Percentiles rank a stretch among this genome's conserved stretches.
These are phyloP conservation scores for Phytophthora capsici DNA, from an alignment of 352 stramenopile genomes.

Conservation along the genomic window DNA sequence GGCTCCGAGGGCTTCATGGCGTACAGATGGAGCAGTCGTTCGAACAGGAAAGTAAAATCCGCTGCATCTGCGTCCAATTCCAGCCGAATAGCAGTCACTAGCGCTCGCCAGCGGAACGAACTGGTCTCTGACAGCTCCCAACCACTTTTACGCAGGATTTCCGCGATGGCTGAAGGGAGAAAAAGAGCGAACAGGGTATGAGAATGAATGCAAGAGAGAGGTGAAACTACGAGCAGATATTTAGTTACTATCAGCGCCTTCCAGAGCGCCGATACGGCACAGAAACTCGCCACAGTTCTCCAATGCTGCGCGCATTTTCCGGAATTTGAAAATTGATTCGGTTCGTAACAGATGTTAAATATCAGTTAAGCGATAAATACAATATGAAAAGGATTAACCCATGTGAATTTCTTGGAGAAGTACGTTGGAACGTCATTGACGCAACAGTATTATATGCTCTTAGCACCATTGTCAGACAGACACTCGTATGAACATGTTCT, in stretches of 20 bases:
- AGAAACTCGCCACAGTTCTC: slow-evolving; percentile 66
- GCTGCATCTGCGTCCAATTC: slow-evolving; percentile 51
- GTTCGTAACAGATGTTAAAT: slow-evolving; percentile 10
- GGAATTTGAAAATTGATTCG: slow-evolving; percentile 9
- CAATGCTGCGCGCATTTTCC: slow-evolving; percentile 47
- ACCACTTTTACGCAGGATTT: slow-evolving; percentile 54
- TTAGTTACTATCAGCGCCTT: slow-evolving; percentile 43
- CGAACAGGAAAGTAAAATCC: slow-evolving; percentile 73
- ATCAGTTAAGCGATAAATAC: slow-evolving; percentile 9
- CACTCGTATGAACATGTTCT: no score
- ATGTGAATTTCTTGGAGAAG: no score
- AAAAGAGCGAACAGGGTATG: neutral
- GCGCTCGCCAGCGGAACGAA: slow-evolving; percentile 52
- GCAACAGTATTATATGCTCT: no score
- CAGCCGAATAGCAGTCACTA: slow-evolving; percentile 54
- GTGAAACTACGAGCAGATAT: slow-evolving; percentile 1
- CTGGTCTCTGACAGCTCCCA: slow-evolving; percentile 51
- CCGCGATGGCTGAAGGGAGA: slow-evolving; percentile 38
- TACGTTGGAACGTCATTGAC: no score
- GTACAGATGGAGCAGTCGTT: slow-evolving; percentile 65
- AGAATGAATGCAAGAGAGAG: neutral
- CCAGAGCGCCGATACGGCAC: slow-evolving; percentile 48
- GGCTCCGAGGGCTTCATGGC: slow-evolving; percentile 38
- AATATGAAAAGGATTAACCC: no score
- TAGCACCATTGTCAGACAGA: neutral